These are phyloP conservation scores for Globisporangium cylindrosporum DNA, from an alignment of 352 stramenopile genomes.

Conservation along the genomic window DNA sequence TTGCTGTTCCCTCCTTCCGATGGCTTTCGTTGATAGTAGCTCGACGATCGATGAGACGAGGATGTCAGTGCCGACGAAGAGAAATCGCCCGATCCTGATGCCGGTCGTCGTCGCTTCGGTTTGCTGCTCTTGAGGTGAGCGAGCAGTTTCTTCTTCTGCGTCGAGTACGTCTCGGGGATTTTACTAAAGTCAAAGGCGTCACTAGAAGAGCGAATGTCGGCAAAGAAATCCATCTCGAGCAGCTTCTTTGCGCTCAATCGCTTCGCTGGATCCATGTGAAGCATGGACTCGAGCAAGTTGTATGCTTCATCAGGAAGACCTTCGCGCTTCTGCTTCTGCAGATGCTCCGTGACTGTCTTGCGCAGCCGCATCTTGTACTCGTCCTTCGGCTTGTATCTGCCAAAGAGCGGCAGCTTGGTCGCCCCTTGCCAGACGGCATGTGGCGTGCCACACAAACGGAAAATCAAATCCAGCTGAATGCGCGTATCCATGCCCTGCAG, in stretches of 20 bases:
- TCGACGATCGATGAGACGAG: conserved; percentile 15
- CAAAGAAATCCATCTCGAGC: conserved; percentile 60
- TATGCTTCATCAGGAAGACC: conserved; percentile 51
- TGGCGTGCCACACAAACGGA: conserved; percentile 72
- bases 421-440: conserved; percentile 46
- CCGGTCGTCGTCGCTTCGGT: conserved; percentile 23
- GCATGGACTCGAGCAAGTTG: conserved; percentile 67
- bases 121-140: conserved; percentile 52
- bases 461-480: conserved; percentile 78
- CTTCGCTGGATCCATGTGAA: conserved; percentile 70
- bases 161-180: conserved; percentile 45
- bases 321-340: conserved; percentile 41
- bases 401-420: conserved; percentile 54
- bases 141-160: conserved; percentile 59
- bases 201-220: conserved; percentile 26
- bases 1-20: conserved; percentile 16
- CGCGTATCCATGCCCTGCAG: conserved; percentile 58
- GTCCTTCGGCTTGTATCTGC: conserved; percentile 54
- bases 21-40: conserved; percentile 24
- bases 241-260: conserved; percentile 48
- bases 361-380: conserved; percentile 76
- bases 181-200: conserved; percentile 38
- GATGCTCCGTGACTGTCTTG: conserved; percentile 68
- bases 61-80: conserved; percentile 1
- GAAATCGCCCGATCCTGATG: conserved; percentile 12